Conservation (phyloP, 2,329 filamentous ascomycete species). For the Fusarium scirpi region DNA sequence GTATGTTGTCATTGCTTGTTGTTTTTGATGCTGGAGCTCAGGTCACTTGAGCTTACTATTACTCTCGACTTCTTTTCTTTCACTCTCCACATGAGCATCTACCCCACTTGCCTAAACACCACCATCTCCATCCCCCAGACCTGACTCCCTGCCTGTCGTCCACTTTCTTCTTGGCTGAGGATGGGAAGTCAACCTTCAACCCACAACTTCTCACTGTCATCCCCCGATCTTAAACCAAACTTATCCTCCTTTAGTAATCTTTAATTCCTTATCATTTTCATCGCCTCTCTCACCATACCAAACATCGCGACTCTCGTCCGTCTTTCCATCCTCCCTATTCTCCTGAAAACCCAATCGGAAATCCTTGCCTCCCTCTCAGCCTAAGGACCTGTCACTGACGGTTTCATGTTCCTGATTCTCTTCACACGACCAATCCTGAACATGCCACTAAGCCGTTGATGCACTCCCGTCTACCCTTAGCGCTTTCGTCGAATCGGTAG, state of each 20-base stretch:
- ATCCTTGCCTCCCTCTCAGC: conserved; percentile 1
- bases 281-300: background rate
- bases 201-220: background rate
- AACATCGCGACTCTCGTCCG: background rate
- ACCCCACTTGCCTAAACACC: conserved; percentile 39
- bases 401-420: conserved; percentile 39
- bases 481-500: conserved; percentile 4
- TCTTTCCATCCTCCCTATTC: background rate
- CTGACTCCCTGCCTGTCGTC: conserved; percentile 25
- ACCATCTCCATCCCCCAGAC: conserved; percentile 30
- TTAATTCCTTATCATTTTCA: conserved; percentile 2
- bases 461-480: conserved; percentile 36
- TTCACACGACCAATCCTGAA: conserved; percentile 27
- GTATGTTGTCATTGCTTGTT: background rate
- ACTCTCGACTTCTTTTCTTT: conserved; percentile 25
- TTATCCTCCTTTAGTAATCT: conserved; percentile 4
- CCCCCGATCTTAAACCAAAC: background rate
- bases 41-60: conserved; percentile 30
- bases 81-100: conserved; percentile 34
- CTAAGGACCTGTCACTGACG: conserved; percentile 4
- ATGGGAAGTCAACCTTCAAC: conserved; percentile 1
- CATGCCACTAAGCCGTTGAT: conserved; percentile 41
- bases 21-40: background rate
- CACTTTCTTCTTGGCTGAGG: conserved; percentile 20
- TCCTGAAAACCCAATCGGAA: conserved; percentile 6